Evolutionary conservation across 805 yeast species (phyloP).

Genomic region (Suhomyces kilbournensis): DNA sequence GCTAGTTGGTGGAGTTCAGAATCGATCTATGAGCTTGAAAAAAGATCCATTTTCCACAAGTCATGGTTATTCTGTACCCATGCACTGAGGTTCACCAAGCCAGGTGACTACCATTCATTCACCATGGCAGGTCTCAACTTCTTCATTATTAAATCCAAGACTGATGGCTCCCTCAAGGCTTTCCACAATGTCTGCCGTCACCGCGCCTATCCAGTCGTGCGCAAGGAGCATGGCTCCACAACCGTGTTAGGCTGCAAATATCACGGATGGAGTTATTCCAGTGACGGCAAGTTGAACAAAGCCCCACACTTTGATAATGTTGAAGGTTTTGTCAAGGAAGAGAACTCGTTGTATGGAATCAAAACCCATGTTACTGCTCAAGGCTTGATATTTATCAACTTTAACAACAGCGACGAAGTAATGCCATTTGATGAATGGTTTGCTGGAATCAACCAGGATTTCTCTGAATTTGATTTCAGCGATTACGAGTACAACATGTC

Average conservation of each 20-base stretch:
- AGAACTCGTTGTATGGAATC: conserved; percentile 54
- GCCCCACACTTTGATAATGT: conserved; percentile 63
- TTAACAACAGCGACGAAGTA: conserved; percentile 43
- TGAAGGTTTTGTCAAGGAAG: conserved; percentile 54
- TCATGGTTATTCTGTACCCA: conserved; percentile 58
- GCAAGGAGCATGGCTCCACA: conserved; percentile 59
- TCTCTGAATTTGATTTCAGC: conserved; percentile 56
- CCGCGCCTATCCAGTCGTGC: conserved; percentile 60
- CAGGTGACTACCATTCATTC: conserved; percentile 56
- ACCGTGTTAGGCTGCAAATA: conserved; percentile 57
- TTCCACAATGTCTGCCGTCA: conserved; percentile 67
- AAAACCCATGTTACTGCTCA: conserved; percentile 53
- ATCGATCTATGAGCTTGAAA: conserved; percentile 56
- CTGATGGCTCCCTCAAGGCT: conserved; percentile 48
- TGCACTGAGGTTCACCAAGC: conserved; percentile 49
- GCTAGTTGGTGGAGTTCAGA: conserved; percentile 67
- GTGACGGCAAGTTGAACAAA: conserved; percentile 57
- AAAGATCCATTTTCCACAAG: conserved; percentile 53
- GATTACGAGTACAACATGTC: conserved; percentile 66
- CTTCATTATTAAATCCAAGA: conserved; percentile 52
- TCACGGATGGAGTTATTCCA: conserved; percentile 64
- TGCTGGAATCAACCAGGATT: conserved; percentile 48
- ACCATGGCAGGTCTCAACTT: conserved; percentile 52
- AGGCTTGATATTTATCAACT: conserved; percentile 57
- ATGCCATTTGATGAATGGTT: conserved; percentile 53